phyloP scores from a whole-genome alignment of 768 basidiomycete species.

The Artomyces pyxidatus region DNA sequence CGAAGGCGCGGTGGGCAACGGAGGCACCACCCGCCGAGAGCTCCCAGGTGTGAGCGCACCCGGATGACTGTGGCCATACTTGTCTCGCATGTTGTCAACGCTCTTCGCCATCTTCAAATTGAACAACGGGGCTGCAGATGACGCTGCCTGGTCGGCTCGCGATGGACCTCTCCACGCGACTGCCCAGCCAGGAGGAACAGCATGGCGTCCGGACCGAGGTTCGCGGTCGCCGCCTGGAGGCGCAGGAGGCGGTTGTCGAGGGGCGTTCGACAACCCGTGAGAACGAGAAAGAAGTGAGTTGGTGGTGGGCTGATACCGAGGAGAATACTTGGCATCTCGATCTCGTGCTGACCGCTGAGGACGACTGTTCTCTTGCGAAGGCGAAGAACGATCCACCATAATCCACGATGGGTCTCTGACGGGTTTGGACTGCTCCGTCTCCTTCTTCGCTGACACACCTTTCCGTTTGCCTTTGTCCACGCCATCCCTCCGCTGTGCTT shows the following conservation, averaged over 20 bases:
- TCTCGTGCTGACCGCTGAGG: constrained; percentile 3
- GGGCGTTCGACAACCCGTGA: constrained; percentile 17
- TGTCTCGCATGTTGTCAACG: constrained; percentile 16
- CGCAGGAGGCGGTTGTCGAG: constrained; percentile 12
- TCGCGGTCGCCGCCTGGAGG: constrained; percentile 15
- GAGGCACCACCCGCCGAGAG: constrained; percentile 7
- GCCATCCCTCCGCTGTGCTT: constrained; percentile 8
- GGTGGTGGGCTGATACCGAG: constrained; percentile 11
- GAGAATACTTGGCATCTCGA: constrained; percentile 13
- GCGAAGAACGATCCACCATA: not conserved
- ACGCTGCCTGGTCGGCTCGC: constrained; percentile 7
- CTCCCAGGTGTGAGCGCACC: constrained; percentile 3
- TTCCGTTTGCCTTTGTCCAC: not conserved
- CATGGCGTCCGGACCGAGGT: constrained; percentile 27
- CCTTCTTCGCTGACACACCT: not conserved
- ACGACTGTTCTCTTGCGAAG: constrained; percentile 1
- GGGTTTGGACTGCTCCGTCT: not conserved
- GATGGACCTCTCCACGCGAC: constrained; percentile 40
- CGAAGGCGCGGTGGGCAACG: constrained; percentile 8
- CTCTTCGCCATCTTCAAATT: constrained; percentile 17
- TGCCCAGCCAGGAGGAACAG: constrained; percentile 39
- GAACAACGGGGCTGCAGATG: constrained; percentile 7
- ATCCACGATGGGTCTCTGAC: not conserved
- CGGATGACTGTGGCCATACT: not conserved
- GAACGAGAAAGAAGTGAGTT: constrained; percentile 8